phyloP scores from a whole-genome alignment of 306 rosid species.

The Hylodesmum podocarpum region DNA sequence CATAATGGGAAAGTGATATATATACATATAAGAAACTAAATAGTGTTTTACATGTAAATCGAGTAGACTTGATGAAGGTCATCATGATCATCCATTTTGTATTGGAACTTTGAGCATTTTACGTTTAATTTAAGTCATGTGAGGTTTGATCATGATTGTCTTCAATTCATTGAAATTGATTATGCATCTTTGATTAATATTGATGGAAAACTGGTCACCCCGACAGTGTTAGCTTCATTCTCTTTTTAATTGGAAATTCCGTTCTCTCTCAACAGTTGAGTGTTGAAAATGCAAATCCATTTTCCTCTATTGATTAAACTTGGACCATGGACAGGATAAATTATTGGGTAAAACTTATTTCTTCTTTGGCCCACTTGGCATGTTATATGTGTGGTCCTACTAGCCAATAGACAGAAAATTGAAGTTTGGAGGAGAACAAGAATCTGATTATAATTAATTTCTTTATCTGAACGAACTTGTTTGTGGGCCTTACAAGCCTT shows the following conservation, averaged over 20 bases:
- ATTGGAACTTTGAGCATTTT: slow-evolving; percentile 10
- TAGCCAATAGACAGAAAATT: slow-evolving; percentile 3
- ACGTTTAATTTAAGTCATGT: slow-evolving; percentile 23
- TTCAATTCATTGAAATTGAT: slow-evolving; percentile 6
- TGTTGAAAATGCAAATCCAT: neutral
- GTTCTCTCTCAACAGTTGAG: neutral
- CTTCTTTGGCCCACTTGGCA: neutral
- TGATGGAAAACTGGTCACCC: neutral
- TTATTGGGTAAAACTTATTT: neutral
- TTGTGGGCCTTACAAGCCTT: slow-evolving; percentile 14
- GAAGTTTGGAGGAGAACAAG: neutral
- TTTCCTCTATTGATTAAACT: neutral
- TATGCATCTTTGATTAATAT: neutral
- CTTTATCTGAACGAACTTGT: neutral
- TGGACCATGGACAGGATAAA: neutral
- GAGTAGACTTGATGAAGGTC: slow-evolving; percentile 10
- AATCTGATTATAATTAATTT: neutral
- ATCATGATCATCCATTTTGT: neutral
- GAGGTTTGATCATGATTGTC: slow-evolving; percentile 14
- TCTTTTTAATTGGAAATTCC: neutral
- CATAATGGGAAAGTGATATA: neutral
- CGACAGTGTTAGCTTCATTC: neutral
- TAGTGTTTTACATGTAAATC: neutral
- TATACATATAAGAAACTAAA: neutral
- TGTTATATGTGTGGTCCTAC: neutral